Conservation (phyloP, 2,329 filamentous ascomycete genomes). For the Trichoderma afroharzianum region DNA sequence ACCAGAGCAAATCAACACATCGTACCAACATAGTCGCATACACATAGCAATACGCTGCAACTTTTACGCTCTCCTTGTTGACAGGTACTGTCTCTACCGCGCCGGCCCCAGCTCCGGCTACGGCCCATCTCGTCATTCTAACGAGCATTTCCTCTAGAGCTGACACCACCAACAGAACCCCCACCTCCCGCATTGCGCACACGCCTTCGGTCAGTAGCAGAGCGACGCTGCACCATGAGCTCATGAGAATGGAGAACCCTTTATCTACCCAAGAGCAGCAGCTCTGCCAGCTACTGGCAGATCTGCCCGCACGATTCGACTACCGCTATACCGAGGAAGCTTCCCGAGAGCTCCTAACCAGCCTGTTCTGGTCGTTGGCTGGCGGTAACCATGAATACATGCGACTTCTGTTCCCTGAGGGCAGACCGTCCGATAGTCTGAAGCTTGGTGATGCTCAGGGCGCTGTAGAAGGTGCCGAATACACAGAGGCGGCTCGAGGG, state of each 20-base stretch:
- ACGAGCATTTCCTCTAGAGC: background rate
- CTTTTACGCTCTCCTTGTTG: background rate
- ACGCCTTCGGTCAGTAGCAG: background rate
- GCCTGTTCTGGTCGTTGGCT: slow-evolving; percentile 84
- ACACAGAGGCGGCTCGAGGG: slow-evolving; percentile 84
- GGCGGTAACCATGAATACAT: slow-evolving; percentile 72
- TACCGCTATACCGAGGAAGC: slow-evolving; percentile 75
- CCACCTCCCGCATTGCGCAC: slow-evolving; percentile 6
- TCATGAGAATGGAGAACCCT: slow-evolving; percentile 43
- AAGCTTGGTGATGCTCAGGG: slow-evolving; percentile 86
- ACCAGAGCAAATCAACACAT: background rate
- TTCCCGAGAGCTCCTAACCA: slow-evolving; percentile 66
- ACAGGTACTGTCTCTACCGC: background rate
- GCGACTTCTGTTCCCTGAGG: slow-evolving; percentile 75
- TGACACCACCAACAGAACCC: background rate
- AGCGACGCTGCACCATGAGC: slow-evolving; percentile 26
- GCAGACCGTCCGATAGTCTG: slow-evolving; percentile 61
- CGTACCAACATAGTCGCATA: background rate
- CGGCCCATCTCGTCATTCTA: background rate
- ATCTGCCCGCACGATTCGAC: slow-evolving; percentile 68
- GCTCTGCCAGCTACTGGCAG: slow-evolving; percentile 78
- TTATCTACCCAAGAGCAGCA: slow-evolving; percentile 71
- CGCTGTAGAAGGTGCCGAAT: slow-evolving; percentile 90
- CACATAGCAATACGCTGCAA: background rate
- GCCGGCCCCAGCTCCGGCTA: background rate